Percentiles rank a stretch among this genome's conserved stretches.
These are phyloP conservation scores for Tilletiaria anomala DNA, from an alignment of 1,284 basidiomycete species.

Conservation along the genomic window DNA sequence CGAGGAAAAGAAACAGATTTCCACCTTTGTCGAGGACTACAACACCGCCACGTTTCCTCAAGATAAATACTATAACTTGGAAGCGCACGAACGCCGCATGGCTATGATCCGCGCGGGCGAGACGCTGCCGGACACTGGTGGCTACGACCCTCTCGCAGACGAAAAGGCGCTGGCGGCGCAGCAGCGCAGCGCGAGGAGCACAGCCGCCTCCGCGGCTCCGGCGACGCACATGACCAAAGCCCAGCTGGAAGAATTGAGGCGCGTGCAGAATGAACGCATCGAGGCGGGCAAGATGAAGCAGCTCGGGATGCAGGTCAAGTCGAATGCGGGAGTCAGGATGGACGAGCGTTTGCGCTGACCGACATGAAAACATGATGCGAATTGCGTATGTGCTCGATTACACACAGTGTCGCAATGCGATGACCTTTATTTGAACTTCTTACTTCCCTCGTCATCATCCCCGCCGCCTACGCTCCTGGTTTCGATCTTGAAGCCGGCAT, in stretches of 20 bases:
- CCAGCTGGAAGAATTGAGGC: conserved; percentile 7
- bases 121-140: conserved; percentile 3
- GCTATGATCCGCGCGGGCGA: conserved; percentile 7
- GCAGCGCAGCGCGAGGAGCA: neutral
- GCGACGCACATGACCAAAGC: conserved; percentile 3
- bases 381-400: too few relatives aligned
- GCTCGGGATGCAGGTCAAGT: conserved; percentile 1
- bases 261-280: conserved; percentile 9
- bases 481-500: too few relatives aligned
- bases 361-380: too few relatives aligned
- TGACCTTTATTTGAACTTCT: too few relatives aligned
- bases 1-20: conserved; percentile 5
- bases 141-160: conserved; percentile 8
- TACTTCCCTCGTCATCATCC: too few relatives aligned
- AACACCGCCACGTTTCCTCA: conserved; percentile 9
- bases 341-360: too few relatives aligned
- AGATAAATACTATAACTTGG: conserved; percentile 12
- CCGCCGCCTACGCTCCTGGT: too few relatives aligned
- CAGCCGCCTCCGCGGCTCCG: neutral
- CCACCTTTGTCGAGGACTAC: conserved; percentile 9
- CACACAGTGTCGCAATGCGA: too few relatives aligned
- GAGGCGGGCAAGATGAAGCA: conserved; percentile 10
- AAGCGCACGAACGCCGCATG: conserved; percentile 7
- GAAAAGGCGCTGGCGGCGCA: conserved; percentile 6
- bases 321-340: conserved; percentile 1